phyloP scores from a whole-genome alignment of 2,329 filamentous ascomycete genomes.

The Diaporthe sp. region DNA sequence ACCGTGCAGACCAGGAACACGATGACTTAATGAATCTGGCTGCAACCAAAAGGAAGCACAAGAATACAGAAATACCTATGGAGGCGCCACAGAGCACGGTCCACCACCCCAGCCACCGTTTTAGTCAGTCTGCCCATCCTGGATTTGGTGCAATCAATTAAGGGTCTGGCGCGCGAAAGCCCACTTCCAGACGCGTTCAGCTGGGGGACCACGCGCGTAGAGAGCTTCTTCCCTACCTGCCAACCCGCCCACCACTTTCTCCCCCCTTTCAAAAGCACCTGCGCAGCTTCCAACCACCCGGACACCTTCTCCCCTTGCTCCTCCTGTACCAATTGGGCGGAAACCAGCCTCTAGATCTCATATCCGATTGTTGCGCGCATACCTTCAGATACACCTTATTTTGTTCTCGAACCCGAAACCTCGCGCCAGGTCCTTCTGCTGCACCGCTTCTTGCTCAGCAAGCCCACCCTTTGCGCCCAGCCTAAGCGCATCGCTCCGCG shows the following conservation, averaged over 20 bases:
- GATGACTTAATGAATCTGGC: background rate
- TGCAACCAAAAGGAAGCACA: background rate
- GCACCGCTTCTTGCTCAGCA: background rate
- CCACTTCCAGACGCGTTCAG: conserved; percentile 26
- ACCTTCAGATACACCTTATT: background rate
- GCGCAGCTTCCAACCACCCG: conserved; percentile 5
- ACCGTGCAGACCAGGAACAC: background rate
- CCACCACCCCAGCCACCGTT: conserved; percentile 19
- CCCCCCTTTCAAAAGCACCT: conserved; percentile 9
- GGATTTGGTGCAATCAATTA: conserved; percentile 11
- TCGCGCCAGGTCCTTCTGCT: background rate
- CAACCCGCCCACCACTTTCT: background rate
- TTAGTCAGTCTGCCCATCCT: background rate
- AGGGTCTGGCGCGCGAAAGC: conserved; percentile 29
- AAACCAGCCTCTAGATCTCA: background rate
- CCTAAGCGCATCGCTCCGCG: conserved; percentile 25
- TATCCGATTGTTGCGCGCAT: background rate
- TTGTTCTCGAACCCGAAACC: background rate
- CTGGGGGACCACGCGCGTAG: conserved; percentile 17
- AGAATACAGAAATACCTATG: conserved; percentile 2
- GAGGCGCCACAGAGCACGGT: background rate
- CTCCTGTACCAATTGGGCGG: background rate
- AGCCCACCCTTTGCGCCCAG: conserved; percentile 28
- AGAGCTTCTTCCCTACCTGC: conserved; percentile 27
- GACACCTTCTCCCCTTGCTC: background rate